These are phyloP conservation scores for Eremomyces bilateralis DNA, from an alignment of 495 filamentous ascomycete genomes.

Conservation along the genomic window DNA sequence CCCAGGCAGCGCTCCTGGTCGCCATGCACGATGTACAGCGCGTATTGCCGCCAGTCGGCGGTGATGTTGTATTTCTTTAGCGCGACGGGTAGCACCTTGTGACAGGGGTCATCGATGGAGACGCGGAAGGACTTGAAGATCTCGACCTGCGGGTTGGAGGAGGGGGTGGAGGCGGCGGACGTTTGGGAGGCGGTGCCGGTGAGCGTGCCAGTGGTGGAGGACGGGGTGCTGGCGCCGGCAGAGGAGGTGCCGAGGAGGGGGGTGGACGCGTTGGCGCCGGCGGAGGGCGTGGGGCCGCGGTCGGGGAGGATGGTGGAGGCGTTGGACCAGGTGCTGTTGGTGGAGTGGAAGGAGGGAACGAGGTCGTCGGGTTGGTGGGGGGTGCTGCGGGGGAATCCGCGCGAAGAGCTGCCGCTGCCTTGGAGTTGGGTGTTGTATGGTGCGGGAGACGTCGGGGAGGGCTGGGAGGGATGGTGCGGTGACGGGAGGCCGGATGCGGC, in stretches of 20 bases:
- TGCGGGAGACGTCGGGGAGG: slow-evolving; percentile 65
- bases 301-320: slow-evolving; percentile 1
- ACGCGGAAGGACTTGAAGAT: slow-evolving; percentile 98
- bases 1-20: slow-evolving; percentile 90
- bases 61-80: slow-evolving; percentile 97
- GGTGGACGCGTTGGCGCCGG: slow-evolving; percentile 17
- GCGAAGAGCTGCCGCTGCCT: too few species aligned
- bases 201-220: slow-evolving; percentile 25
- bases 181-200: slow-evolving; percentile 16
- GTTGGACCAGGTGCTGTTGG: slow-evolving; percentile 3
- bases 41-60: slow-evolving; percentile 89
- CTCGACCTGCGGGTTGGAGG: slow-evolving; percentile 39
- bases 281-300: not conserved
- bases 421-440: slow-evolving; percentile 26
- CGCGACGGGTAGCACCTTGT: slow-evolving; percentile 89
- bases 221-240: slow-evolving; percentile 27
- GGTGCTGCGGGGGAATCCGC: too few species aligned
- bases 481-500: slow-evolving; percentile 26
- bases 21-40: slow-evolving; percentile 91
- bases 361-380: slow-evolving; percentile 2
- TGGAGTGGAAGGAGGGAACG: not conserved
- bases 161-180: slow-evolving; percentile 26
- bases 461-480: slow-evolving; percentile 44
- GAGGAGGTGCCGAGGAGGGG: too few species aligned
- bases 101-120: slow-evolving; percentile 90